Percentiles rank a stretch among this genome's conserved stretches.
These are phyloP conservation scores for Acarospora socialis DNA, from an alignment of 2,329 filamentous ascomycete genomes.

Conservation along the genomic window DNA sequence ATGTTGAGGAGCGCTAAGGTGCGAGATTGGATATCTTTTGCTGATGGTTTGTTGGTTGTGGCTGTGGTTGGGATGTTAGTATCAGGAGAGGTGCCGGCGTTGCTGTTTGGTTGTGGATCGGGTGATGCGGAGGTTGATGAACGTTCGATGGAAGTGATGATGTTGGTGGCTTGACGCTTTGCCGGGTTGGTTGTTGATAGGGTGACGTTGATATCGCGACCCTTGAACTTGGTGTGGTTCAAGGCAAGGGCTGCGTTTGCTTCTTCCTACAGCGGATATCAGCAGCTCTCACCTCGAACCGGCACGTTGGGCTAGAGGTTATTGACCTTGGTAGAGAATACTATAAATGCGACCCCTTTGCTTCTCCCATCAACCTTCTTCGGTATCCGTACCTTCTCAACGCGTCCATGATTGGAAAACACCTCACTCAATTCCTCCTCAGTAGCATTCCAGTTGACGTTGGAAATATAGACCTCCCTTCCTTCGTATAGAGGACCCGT, in stretches of 20 bases:
- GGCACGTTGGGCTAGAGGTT: conserved; percentile 2
- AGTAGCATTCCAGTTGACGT: conserved; percentile 46
- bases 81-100: conserved; percentile 18
- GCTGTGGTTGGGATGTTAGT: conserved; percentile 18
- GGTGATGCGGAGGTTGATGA: conserved; percentile 22
- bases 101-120: conserved; percentile 34
- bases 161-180: conserved; percentile 30
- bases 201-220: conserved; percentile 53
- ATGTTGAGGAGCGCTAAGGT: conserved; percentile 73
- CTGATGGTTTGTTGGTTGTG: conserved; percentile 13
- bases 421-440: conserved; percentile 56
- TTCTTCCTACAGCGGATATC: conserved; percentile 37
- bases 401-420: conserved; percentile 61
- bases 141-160: conserved; percentile 26
- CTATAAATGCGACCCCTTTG: conserved; percentile 68
- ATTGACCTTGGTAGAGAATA: conserved; percentile 50
- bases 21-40: conserved; percentile 42
- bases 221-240: conserved; percentile 56
- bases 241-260: conserved; percentile 51
- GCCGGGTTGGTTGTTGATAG: conserved; percentile 31
- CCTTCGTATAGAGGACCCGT: conserved; percentile 73
- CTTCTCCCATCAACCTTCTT: conserved; percentile 52
- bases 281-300: not conserved
- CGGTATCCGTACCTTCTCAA: conserved; percentile 59
- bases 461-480: conserved; percentile 67